Conservation (phyloP, 108 stramenopile species). For the Craspedostauros australis region DNA sequence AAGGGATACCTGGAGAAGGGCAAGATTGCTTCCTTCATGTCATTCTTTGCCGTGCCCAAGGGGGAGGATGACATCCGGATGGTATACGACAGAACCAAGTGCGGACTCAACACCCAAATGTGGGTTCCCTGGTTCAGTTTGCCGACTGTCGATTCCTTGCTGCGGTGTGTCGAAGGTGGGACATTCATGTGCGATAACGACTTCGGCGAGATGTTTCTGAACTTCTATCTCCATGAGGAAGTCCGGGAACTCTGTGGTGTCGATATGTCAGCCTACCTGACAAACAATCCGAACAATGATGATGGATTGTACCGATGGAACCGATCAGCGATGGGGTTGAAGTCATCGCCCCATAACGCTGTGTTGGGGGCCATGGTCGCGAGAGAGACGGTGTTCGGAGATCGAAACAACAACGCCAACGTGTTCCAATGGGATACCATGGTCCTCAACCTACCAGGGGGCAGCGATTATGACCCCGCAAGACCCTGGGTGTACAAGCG, state of each 20-base stretch:
- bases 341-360: constrained; percentile 22
- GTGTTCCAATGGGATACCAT: constrained; percentile 28
- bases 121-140: constrained; percentile 30
- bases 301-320: constrained; percentile 21
- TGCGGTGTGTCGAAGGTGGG: constrained; percentile 6
- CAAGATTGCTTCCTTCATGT: not conserved
- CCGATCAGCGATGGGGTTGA: constrained; percentile 32
- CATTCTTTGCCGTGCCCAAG: constrained; percentile 25
- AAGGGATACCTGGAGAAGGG: constrained; percentile 1
- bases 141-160: constrained; percentile 19
- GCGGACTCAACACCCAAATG: constrained; percentile 23
- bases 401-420: constrained; percentile 6
- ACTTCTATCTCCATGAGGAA: constrained; percentile 15
- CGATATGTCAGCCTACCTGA: constrained; percentile 4
- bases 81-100: constrained; percentile 35
- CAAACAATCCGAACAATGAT: not conserved
- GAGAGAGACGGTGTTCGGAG: constrained; percentile 15
- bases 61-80: constrained; percentile 31
- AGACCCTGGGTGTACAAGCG: constrained; percentile 28
- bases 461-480: constrained; percentile 16
- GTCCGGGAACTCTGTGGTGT: constrained; percentile 1
- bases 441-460: constrained; percentile 30
- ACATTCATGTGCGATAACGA: constrained; percentile 21
- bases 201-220: constrained; percentile 43
- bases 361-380: constrained; percentile 1